These are phyloP conservation scores for Stereum hirsutum DNA, from an alignment of 1,284 basidiomycete genomes.

Conservation along the genomic window DNA sequence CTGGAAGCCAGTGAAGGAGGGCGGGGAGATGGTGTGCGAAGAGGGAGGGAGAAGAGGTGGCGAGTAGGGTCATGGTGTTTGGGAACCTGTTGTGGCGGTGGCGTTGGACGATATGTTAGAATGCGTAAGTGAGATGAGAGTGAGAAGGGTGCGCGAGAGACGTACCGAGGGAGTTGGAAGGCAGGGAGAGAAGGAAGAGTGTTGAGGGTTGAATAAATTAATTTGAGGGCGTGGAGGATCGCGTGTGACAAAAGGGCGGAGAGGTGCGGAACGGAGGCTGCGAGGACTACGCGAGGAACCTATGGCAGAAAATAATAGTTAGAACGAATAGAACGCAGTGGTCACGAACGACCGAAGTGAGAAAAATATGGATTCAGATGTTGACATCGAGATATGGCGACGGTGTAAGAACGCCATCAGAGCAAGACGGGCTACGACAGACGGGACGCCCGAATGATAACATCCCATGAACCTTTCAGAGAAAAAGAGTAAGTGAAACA, in stretches of 20 bases:
- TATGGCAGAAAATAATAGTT: conserved; percentile 14
- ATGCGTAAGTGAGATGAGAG: too few species aligned
- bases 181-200: conserved; percentile 48
- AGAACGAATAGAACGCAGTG: background rate
- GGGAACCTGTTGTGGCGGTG: too few species aligned
- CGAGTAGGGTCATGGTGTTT: conserved; percentile 62
- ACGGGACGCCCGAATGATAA: background rate
- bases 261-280: conserved; percentile 57
- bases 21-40: conserved; percentile 59
- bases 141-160: too few species aligned
- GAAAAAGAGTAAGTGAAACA: too few species aligned
- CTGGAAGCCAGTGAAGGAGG: conserved; percentile 56
- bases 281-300: conserved; percentile 52
- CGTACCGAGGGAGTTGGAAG: conserved; percentile 39
- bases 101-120: too few species aligned
- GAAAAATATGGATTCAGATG: background rate
- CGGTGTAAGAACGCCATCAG: too few species aligned
- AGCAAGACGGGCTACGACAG: too few species aligned
- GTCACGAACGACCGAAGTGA: background rate
- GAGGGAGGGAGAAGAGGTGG: conserved; percentile 52
- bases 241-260: conserved; percentile 44
- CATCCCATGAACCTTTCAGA: too few species aligned
- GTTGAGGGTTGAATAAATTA: conserved; percentile 61
- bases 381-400: background rate
- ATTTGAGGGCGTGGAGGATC: conserved; percentile 42